Base-by-base conservation (phyloP, 805 yeast genomes). In the Yarrowia bubula region DNA sequence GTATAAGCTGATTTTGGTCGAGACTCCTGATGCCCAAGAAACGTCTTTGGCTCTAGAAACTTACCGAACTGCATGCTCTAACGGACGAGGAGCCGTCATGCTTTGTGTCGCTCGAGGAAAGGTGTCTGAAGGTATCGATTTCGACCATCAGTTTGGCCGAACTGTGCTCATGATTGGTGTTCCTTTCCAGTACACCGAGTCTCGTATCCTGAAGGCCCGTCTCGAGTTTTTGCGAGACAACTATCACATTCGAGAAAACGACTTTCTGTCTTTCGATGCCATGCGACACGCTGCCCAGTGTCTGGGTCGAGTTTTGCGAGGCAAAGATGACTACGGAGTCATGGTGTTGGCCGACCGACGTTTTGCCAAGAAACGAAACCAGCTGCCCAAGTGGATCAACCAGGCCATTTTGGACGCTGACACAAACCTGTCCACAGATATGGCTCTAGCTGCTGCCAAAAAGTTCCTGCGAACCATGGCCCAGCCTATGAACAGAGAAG, bases 281-380 rank as follows among this genome's bases (percentile, higher is more conserved):
- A 95, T 95, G 99, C 85, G 99, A 73, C 99, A 95, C 78, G 99
- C 98, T 4, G 98, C 99, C 0, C 99, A 95, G 76, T 95, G 99
- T 77, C 78, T 95, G 72, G 99, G 99, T 10, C 86, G 99, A 74
- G 99, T 95, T 64, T 79, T 95, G 68, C 85, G 99, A 79, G 99
- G 99, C 69, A 95, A 95, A 75, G 98, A 95, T 73, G 99, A 95
- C 79, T 95, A 95, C 75, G 99, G 99, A 68, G 89, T 95, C 70
- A 95, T 95, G 99, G 98, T 95, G 47, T 78, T 95, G 67, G 99
- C 99, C 0, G 99, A 95, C 75, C 81, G 97, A 69, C 81, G 99
- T 74, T 95, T 95, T 75, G 83, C 92, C 0, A 83, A 90, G 69
- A 95, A 93, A 77, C 86, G 90, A 71, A 83, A 79, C 47, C 99